Evolutionary conservation across 2,329 filamentous ascomycete genomes (phyloP), one percentile per base, ranked within the genome.

Genomic region (Fusarium pininemorale): DNA sequence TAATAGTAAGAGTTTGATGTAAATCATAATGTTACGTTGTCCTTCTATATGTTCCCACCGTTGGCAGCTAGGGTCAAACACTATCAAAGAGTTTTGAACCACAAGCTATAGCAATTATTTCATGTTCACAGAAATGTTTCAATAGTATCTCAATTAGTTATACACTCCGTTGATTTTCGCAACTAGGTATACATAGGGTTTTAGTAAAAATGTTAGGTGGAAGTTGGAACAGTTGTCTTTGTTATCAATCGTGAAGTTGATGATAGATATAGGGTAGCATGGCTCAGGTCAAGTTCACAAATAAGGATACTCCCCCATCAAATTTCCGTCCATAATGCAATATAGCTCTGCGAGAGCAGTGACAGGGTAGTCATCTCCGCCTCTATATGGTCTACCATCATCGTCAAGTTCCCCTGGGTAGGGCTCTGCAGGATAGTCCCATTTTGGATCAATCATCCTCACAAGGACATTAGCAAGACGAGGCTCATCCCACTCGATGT

Each of bases 221-320:
- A 18, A n/a, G 24, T 41, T n/a, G 28, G 7, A n/a, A 26, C 3
- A 38, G 15, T n/a, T 41, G 37, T 22, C 13, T 55, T 41, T 26
- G 13, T n/a, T 55, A n/a, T 30, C 28, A 14, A 41, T 18, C 24
- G 4, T 30, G 5, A 26, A 28, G 24, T 41, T 41, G 24, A 13
- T 30, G 14, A 13, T 12, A 14, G 32, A 39, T 48, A 15, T 42
- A 63, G 41, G 61, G 37, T 48, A 41, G 26, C 18, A 16, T n/a
- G 28, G 18, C 26, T 24, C 53, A 30, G 35, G 18, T 28, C n/a
- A 45, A 37, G 47, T 41, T 32, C 11, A 63, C 37, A 45, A 45
- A 32, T 53, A 28, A 38, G 66, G 66, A 65, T 70, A 70, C 45
- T 70, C 67, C 13, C 42, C 50, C 66, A 69, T 70, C 28, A 70